Evolutionary conservation across 805 yeast genomes (phyloP), one percentile per base, ranked within the genome.

Genomic region (Saturnispora serradocipensis): DNA sequence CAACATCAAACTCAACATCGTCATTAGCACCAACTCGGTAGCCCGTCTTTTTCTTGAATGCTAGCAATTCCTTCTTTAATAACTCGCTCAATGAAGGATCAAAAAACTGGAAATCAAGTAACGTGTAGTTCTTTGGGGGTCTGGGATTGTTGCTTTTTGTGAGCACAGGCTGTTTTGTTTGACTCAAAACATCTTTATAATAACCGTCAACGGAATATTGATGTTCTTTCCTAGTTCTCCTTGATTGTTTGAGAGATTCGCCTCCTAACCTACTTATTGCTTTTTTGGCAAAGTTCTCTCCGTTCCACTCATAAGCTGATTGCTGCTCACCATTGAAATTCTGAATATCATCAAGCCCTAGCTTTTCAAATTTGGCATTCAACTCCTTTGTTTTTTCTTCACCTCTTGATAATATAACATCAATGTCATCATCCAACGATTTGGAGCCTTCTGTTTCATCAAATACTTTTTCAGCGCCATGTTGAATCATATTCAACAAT

Each of bases 241-340:
- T 81, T 0, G 86, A 71, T 0, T 91, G 93, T 59, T 85, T 84
- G 32, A 85, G 79, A 88, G 90, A 85, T 3, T 76, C 67, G 45
- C 76, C 70, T 1, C 69, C 61, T 34, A 66, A 68, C 34, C 72
- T 71, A n/a, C 70, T 69, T 9, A 68, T 72, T 53, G 67, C 72
- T 60, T 81, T 80, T 59, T 81, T 79, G 54, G 91, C 89, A 65
- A 84, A 85, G 59, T 86, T 84, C 59, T 84, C 77, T 16, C 99
- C 99, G 62, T 93, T 89, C 99, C 99, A 91, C 67, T 90, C 97
- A 67, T 91, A 91, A 0, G 97, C 93, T 1, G 89, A 83, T 39
- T 63, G 66, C 28, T 65, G 66, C 57, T 88, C 95, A 7, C 88
- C 84, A 10, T 93, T 84, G 61, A 90, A 90, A 63, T 87, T 88